Evolutionary conservation across 192 early-diverging fungal genomes (phyloP).

Genomic region (Endogone sp.): DNA sequence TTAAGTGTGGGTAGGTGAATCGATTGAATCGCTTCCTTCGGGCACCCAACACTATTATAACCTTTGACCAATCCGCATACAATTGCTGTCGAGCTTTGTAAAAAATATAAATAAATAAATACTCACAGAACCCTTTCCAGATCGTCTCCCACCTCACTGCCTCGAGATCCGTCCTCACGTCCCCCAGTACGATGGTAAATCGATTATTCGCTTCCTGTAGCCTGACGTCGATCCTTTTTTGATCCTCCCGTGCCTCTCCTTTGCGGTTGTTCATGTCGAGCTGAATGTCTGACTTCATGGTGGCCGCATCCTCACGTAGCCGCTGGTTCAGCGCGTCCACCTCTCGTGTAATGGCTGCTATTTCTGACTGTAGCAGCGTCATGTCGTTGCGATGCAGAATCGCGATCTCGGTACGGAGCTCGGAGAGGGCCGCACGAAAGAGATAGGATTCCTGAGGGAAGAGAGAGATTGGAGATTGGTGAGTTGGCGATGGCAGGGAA

Average conservation of each 20-base stretch:
- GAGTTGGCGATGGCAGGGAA: background rate
- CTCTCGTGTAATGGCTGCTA: conserved; percentile 70
- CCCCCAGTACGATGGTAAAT: conserved; percentile 75
- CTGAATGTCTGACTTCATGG: conserved; percentile 78
- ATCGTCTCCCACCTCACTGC: conserved; percentile 85
- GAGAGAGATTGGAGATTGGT: background rate
- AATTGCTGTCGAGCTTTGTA: too few species aligned
- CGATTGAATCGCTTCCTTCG: background rate
- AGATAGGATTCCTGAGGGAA: conserved; percentile 63
- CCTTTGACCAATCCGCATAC: background rate
- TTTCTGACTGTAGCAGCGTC: conserved; percentile 66
- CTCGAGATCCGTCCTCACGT: conserved; percentile 86
- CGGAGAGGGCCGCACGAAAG: conserved; percentile 78
- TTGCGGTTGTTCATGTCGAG: conserved; percentile 91
- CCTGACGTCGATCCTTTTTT: conserved; percentile 71
- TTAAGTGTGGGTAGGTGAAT: background rate
- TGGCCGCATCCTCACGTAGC: conserved; percentile 71
- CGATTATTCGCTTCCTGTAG: conserved; percentile 86
- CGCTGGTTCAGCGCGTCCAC: conserved; percentile 72
- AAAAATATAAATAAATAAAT: too few species aligned
- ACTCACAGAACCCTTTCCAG: conserved; percentile 63
- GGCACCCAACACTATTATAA: background rate
- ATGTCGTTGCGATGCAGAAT: conserved; percentile 76
- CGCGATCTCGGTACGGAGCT: conserved; percentile 74
- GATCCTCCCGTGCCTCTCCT: conserved; percentile 73